Base-by-base conservation (phyloP, 352 stramenopile species). In the Pythium biforme region DNA sequence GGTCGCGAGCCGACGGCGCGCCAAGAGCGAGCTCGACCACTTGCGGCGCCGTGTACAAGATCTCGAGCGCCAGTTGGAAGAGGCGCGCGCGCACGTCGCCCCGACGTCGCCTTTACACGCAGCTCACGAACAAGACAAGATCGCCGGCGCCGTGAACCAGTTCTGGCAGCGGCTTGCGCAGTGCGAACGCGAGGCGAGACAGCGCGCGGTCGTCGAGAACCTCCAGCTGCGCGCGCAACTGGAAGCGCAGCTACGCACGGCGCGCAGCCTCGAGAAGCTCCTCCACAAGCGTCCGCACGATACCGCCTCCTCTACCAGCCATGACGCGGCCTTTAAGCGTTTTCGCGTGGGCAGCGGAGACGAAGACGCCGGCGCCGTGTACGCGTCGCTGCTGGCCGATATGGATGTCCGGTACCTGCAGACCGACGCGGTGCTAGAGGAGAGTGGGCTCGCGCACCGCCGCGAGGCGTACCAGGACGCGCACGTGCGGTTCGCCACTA, bases 151-250 rank as follows among this genome's bases (percentile, higher is more conserved):
- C 1, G 48, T 64, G 3, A 34, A 45, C 34, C 41, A 46, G 37
- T 64, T 64, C 27, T 64, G 57, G 57, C 34, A 57, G 39, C 57
- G 48, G 29, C 27, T 64, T 1, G 57, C 57, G 10, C 23, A 57
- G 37, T 27, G 26, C 10, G 47, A 64, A 19, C 40, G 10, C 17
- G 34, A 58, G 8, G 57, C 57, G 26, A 22, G 57, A 7, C 57
- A 56, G 17, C 46, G 31, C 1, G 47, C 57, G 2, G 41, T 64
- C 34, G 48, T 19, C 2, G 57, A 64, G 39, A 64, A 64, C 37
- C 12, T 52, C 10, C 34, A 39, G 17, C 46, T 64, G 20, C 57
- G 47, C 3, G 37, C 31, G 2, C 26, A 47, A n/a, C 25, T 64
- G 0, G 47, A 64, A 40, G 48, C 15, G 3, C 59, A 66, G 46